Percentiles rank a stretch among this genome's conserved stretches.
Conservation (phyloP, 202 grass and related monocot species). For the Musa balbisiana region DNA sequence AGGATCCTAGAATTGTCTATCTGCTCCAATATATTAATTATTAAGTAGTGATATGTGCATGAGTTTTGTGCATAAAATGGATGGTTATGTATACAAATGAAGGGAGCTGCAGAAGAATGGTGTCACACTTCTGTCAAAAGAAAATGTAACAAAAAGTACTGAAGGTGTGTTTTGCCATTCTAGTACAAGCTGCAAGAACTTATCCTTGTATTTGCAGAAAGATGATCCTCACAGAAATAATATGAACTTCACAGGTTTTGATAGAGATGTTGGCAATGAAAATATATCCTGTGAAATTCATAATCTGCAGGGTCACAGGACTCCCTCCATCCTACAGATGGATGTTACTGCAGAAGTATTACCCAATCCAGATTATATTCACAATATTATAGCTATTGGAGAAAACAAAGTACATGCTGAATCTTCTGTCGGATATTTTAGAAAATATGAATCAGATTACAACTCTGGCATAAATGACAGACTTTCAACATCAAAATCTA, state of each 20-base stretch:
- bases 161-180: conserved; percentile 11
- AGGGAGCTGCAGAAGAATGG: conserved; percentile 1
- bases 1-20: not conserved
- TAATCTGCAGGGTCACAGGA: not conserved
- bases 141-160: not conserved
- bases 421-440: not conserved
- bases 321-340: not conserved
- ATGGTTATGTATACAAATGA: conserved; percentile 6
- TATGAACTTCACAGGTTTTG: not conserved
- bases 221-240: not conserved
- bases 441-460: not conserved
- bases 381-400: not conserved
- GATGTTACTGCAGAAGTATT: not conserved
- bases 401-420: not conserved
- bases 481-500: conserved; percentile 2
- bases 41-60: not conserved
- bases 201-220: not conserved
- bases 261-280: not conserved
- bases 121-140: too few relatives aligned
- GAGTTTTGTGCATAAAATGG: conserved; percentile 3
- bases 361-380: not conserved
- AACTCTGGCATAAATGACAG: conserved; percentile 2
- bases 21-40: conserved; percentile 5
- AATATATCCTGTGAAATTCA: not conserved
- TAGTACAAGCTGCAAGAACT: conserved; percentile 3